A percentile compares a stretch with the other conserved stretches of the same genome.
Evolutionary conservation across 495 filamentous ascomycete species (phyloP).

Genomic region (Cryomyces antarcticus): DNA sequence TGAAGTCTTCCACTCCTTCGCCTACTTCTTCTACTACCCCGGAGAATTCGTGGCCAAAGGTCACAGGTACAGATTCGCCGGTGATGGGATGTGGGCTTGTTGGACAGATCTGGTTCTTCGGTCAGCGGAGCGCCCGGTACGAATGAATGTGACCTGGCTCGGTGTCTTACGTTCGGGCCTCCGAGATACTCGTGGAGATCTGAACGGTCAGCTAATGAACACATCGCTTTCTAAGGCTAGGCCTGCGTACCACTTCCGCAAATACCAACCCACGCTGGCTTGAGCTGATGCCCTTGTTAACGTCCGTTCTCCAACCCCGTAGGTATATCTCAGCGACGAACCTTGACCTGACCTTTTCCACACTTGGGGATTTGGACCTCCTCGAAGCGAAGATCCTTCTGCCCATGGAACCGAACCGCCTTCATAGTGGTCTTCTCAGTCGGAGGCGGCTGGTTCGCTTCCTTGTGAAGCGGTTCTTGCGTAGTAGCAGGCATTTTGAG

Average conservation of each 20-base stretch:
- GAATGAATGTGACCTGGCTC: background rate
- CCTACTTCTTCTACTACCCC: slow-evolving; percentile 39
- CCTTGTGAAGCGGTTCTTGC: too few species aligned
- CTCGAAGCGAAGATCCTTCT: slow-evolving; percentile 18
- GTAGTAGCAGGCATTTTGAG: too few species aligned
- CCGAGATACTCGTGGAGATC: slow-evolving; percentile 42
- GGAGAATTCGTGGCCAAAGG: slow-evolving; percentile 42
- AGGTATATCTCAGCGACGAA: background rate
- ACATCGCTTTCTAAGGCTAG: too few species aligned
- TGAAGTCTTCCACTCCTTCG: slow-evolving; percentile 26
- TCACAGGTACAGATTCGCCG: slow-evolving; percentile 31
- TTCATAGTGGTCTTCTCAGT: slow-evolving; percentile 11
- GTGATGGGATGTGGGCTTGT: slow-evolving; percentile 36
- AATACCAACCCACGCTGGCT: slow-evolving; percentile 35
- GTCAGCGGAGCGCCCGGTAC: background rate
- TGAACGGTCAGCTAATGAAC: slow-evolving; percentile 1
- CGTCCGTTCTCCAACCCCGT: too few species aligned
- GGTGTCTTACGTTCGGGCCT: slow-evolving; percentile 23
- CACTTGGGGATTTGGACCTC: slow-evolving; percentile 17
- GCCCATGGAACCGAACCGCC: slow-evolving; percentile 20
- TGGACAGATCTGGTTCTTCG: slow-evolving; percentile 16
- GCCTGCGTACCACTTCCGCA: slow-evolving; percentile 25
- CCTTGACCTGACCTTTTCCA: slow-evolving; percentile 17
- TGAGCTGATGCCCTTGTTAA: slow-evolving; percentile 15
- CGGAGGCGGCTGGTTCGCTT: too few species aligned